Evolutionary conservation across 2,329 filamentous ascomycete species (phyloP).

Genomic region (Colletotrichum sp.): DNA sequence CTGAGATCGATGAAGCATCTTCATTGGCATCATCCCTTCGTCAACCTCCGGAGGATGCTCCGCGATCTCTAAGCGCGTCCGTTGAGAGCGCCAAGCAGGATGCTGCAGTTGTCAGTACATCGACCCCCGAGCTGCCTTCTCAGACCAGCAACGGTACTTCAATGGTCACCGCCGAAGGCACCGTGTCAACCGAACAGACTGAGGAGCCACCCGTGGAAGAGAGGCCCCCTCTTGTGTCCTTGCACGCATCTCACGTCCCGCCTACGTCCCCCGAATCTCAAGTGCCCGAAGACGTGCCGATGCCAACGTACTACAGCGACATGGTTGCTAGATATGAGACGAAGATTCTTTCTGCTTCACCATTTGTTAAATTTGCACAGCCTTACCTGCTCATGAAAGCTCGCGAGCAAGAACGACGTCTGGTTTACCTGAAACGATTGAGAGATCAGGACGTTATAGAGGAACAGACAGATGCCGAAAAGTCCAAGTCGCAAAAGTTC

Average conservation of each 20-base stretch:
- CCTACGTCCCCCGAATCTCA: conserved; percentile 55
- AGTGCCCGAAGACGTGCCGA: conserved; percentile 78
- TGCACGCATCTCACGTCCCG: conserved; percentile 47
- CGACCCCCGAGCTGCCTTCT: conserved; percentile 34
- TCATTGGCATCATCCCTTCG: conserved; percentile 29
- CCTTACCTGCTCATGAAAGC: conserved; percentile 93
- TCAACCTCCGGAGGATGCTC: conserved; percentile 39
- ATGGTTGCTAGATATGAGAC: conserved; percentile 94
- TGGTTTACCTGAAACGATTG: conserved; percentile 82
- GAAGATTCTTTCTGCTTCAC: conserved; percentile 91
- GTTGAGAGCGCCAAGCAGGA: conserved; percentile 28
- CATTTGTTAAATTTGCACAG: conserved; percentile 93
- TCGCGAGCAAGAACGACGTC: conserved; percentile 84
- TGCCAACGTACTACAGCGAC: conserved; percentile 92
- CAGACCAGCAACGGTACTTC: conserved; percentile 17
- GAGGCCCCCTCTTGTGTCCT: conserved; percentile 32
- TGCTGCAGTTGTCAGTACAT: conserved; percentile 38
- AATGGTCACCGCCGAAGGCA: conserved; percentile 27
- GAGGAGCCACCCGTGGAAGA: conserved; percentile 26
- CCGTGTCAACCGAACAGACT: conserved; percentile 28
- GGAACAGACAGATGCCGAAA: conserved; percentile 63
- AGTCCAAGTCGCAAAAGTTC: conserved; percentile 73
- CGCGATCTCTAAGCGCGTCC: conserved; percentile 34
- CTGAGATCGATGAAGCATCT: conserved; percentile 50
- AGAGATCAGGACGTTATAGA: conserved; percentile 75